These are phyloP conservation scores for Periconia digitata DNA, from an alignment of 2,329 filamentous ascomycete genomes.

Conservation along the genomic window DNA sequence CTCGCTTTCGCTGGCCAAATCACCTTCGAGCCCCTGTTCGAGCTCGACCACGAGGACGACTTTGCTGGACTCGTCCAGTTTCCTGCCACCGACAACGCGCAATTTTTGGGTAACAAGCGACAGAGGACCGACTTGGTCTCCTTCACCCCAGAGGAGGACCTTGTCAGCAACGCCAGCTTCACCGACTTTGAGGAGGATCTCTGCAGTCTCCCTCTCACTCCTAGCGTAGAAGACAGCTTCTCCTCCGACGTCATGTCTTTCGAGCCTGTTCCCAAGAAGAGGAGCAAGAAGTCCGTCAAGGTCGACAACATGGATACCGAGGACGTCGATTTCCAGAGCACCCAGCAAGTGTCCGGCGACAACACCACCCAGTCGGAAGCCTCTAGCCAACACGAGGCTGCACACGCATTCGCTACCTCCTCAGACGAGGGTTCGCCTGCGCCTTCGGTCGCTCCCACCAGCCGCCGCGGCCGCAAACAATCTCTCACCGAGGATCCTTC, in stretches of 20 bases:
- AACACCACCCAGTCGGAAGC: conserved; percentile 37
- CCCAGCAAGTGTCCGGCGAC: conserved; percentile 36
- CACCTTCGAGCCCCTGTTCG: conserved; percentile 81
- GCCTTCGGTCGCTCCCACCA: conserved; percentile 59
- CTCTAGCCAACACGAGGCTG: conserved; percentile 40
- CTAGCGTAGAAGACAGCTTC: conserved; percentile 56
- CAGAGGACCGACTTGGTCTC: conserved; percentile 70
- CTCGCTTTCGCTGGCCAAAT: conserved; percentile 62
- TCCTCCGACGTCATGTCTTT: conserved; percentile 33
- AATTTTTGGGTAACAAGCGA: conserved; percentile 67
- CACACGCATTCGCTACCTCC: conserved; percentile 49
- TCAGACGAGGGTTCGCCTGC: conserved; percentile 43
- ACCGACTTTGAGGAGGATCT: conserved; percentile 72
- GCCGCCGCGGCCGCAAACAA: conserved; percentile 96
- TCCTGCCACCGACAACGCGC: conserved; percentile 58
- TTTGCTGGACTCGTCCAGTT: conserved; percentile 77
- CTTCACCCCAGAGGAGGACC: conserved; percentile 68
- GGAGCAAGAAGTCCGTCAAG: conserved; percentile 26
- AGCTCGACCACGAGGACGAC: conserved; percentile 89
- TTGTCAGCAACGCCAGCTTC: conserved; percentile 74
- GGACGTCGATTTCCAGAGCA: conserved; percentile 36
- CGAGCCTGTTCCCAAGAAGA: conserved; percentile 26
- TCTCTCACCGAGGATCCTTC: conserved; percentile 95
- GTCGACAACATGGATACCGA: conserved; percentile 39
- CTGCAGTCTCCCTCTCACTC: conserved; percentile 62